Evolutionary conservation across 2,329 filamentous ascomycete species (phyloP).

Genomic region (Aspergillus chevalieri): DNA sequence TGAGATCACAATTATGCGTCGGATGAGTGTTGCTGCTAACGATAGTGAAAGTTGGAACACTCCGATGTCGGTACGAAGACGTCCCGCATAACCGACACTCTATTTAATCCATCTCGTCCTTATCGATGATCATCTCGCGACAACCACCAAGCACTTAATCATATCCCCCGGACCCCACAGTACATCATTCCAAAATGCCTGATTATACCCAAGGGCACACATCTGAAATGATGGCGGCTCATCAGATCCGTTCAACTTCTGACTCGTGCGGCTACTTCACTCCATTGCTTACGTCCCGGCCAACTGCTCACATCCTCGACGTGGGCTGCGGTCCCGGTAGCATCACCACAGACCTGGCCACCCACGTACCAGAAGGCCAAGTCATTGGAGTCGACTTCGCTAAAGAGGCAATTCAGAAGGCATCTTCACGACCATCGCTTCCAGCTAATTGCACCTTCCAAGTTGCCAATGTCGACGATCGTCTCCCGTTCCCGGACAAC

Average conservation of each 20-base stretch:
- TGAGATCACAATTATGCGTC: no score
- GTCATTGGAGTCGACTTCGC: conserved; percentile 32
- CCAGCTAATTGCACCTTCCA: conserved; percentile 25
- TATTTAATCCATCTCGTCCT: no score
- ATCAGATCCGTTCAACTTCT: conserved; percentile 26
- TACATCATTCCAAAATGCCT: neutral
- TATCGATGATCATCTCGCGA: neutral
- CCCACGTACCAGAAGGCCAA: conserved; percentile 31
- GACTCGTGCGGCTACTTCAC: conserved; percentile 37
- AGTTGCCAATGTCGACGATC: conserved; percentile 35
- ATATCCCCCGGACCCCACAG: no score
- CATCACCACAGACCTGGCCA: conserved; percentile 38
- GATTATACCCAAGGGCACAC: conserved; percentile 30
- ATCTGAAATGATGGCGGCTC: conserved; percentile 21
- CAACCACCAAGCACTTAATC: neutral
- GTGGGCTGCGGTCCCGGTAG: conserved; percentile 41
- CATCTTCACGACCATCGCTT: conserved; percentile 26
- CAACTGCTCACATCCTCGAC: conserved; percentile 35
- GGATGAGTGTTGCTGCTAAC: no score
- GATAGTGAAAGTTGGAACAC: no score
- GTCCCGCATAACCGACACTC: no score
- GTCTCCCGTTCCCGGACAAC: conserved; percentile 39
- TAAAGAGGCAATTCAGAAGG: conserved; percentile 20
- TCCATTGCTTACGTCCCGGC: conserved; percentile 25
- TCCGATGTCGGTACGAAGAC: no score